A percentile compares a stretch with the other conserved stretches of the same genome.
These are phyloP conservation scores for Escallonia rubra DNA, from an alignment of 129 eudicot species.

Conservation along the genomic window DNA sequence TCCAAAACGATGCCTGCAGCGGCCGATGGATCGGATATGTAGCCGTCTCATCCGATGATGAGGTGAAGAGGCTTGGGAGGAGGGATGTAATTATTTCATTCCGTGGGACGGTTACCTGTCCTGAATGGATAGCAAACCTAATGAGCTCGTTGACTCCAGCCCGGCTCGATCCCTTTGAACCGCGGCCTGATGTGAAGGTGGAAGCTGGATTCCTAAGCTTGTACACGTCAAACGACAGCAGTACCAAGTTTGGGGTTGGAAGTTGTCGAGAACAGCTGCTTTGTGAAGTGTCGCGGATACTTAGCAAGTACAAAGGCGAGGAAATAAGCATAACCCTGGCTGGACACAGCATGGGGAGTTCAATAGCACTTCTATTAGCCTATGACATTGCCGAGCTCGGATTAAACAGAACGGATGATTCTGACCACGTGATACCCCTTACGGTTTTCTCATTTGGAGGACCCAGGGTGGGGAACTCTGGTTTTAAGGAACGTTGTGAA, in stretches of 20 bases:
- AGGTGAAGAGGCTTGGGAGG: slow-evolving; percentile 43
- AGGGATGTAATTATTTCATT: slow-evolving; percentile 54
- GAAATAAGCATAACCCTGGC: slow-evolving; percentile 49
- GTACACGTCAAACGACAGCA: slow-evolving; percentile 49
- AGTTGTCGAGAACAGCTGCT: slow-evolving; percentile 68
- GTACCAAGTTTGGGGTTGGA: slow-evolving; percentile 34
- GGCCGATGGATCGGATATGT: slow-evolving; percentile 67
- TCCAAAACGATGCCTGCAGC: slow-evolving; percentile 22
- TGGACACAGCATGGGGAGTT: slow-evolving; percentile 61
- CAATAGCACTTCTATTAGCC: slow-evolving; percentile 43
- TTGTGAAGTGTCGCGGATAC: slow-evolving; percentile 39
- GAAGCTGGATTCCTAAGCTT: slow-evolving; percentile 56
- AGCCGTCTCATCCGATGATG: slow-evolving; percentile 40
- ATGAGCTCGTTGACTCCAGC: slow-evolving; percentile 63
- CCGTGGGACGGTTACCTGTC: slow-evolving; percentile 58
- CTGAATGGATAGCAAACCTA: slow-evolving; percentile 61
- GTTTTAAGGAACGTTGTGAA: slow-evolving; percentile 38
- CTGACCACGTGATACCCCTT: slow-evolving; percentile 28
- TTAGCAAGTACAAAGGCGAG: slow-evolving; percentile 38
- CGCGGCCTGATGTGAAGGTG: slow-evolving; percentile 47
- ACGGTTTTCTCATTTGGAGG: slow-evolving; percentile 49
- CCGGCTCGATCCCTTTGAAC: slow-evolving; percentile 51
- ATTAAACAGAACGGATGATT: slow-evolving; percentile 14
- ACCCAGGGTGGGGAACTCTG: slow-evolving; percentile 55
- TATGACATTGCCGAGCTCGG: slow-evolving; percentile 50